Conservation (phyloP, 108 stramenopile genomes). For the Conticribra guillardii region DNA sequence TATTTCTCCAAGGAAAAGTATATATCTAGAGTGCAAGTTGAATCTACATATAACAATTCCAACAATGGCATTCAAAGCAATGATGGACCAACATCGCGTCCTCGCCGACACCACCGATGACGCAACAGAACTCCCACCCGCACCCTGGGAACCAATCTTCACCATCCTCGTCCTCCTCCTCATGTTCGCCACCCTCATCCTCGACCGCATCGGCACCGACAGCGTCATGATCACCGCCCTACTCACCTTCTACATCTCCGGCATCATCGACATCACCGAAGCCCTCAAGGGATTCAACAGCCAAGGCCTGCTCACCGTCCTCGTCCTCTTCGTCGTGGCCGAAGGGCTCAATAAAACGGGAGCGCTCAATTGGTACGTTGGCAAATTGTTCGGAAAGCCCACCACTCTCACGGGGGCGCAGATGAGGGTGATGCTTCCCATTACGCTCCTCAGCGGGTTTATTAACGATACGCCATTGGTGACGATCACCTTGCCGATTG, state of each 20-base stretch:
- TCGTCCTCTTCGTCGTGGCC: conserved; percentile 69
- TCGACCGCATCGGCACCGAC: conserved; percentile 13
- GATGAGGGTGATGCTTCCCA: conserved; percentile 60
- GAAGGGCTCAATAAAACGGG: conserved; percentile 81
- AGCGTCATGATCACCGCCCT: conserved; percentile 29
- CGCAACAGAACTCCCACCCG: not conserved
- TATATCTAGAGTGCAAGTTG: too few species aligned
- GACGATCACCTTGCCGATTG: conserved; percentile 84
- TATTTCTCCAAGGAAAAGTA: too few species aligned
- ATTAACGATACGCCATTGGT: conserved; percentile 87
- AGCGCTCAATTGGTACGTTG: conserved; percentile 86
- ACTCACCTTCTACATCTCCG: conserved; percentile 9
- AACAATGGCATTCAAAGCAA: too few species aligned
- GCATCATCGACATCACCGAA: conserved; percentile 18
- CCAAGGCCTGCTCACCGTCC: conserved; percentile 24
- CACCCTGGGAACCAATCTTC: conserved; percentile 19
- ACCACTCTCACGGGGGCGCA: conserved; percentile 66
- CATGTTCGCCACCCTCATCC: conserved; percentile 7
- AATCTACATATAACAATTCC: too few species aligned
- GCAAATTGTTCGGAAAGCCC: conserved; percentile 74
- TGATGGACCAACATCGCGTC: too few species aligned
- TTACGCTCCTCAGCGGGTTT: conserved; percentile 72
- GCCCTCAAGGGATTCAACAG: conserved; percentile 16
- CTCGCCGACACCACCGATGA: not conserved
- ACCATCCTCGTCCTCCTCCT: conserved; percentile 15